Evolutionary conservation across 2,329 filamentous ascomycete species (phyloP).

Genomic region (Blastomyces gilchristii): DNA sequence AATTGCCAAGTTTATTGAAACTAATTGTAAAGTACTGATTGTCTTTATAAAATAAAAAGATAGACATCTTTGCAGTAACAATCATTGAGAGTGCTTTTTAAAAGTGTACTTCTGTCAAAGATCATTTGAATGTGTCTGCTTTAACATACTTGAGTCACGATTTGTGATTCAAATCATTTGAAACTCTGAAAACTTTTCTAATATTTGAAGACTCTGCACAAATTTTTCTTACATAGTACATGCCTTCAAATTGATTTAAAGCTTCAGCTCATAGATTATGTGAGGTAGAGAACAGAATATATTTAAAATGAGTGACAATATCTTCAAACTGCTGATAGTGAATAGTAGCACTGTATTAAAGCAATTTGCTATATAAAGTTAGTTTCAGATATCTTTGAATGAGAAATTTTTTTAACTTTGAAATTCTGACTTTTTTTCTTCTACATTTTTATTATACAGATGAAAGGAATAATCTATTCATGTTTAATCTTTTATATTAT

Average conservation of each 20-base stretch:
- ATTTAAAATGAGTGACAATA: slow-evolving; percentile 5
- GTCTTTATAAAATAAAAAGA: neutral
- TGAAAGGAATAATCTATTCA: neutral
- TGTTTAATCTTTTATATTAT: neutral
- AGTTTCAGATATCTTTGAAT: neutral
- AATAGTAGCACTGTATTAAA: neutral
- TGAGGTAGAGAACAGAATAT: neutral
- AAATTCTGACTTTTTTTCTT: too few relatives aligned
- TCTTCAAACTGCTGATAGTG: neutral
- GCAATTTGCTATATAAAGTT: neutral
- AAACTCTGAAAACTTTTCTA: neutral
- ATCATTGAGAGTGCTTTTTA: neutral
- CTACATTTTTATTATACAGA: neutral
- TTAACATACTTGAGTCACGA: neutral
- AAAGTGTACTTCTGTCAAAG: neutral
- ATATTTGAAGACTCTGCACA: neutral
- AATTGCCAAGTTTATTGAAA: neutral
- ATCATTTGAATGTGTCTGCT: neutral
- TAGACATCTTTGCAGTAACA: neutral
- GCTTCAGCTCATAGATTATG: slow-evolving; percentile 1
- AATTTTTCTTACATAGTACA: neutral
- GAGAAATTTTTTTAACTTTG: neutral
- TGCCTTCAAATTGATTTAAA: neutral
- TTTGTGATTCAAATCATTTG: neutral
- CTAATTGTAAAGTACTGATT: neutral